Conservation (phyloP, 2,329 filamentous ascomycete species). For the Ophiostoma montium region DNA sequence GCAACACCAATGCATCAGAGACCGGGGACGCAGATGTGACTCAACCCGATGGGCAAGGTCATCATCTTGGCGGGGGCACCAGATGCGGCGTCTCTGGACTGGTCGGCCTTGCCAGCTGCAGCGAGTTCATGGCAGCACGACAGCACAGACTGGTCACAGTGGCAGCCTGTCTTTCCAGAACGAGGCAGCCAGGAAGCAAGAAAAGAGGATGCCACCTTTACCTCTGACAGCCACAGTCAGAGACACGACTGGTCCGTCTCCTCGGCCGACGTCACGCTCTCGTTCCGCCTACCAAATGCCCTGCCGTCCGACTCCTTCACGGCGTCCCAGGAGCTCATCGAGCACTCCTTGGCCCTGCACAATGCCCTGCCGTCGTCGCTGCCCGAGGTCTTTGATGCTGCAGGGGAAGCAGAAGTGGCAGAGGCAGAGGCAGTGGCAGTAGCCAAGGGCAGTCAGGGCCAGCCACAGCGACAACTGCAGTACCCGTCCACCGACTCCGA, state of each 20-base stretch:
- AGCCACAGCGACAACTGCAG: background rate
- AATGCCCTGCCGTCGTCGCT: constrained; percentile 51
- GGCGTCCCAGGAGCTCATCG: constrained; percentile 53
- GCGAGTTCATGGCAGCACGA: background rate
- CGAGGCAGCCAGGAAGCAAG: background rate
- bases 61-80: constrained; percentile 43
- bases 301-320: constrained; percentile 14
- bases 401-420: background rate
- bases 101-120: constrained; percentile 19
- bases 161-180: background rate
- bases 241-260: constrained; percentile 20
- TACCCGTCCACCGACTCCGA: background rate
- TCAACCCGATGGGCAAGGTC: constrained; percentile 13
- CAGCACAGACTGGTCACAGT: background rate
- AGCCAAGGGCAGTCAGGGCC: no score
- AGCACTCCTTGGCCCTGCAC: constrained; percentile 62
- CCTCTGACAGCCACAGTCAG: background rate
- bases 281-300: constrained; percentile 23
- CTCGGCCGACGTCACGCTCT: constrained; percentile 26
- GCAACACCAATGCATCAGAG: no score
- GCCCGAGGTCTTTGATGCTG: constrained; percentile 19
- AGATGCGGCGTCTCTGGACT: constrained; percentile 34
- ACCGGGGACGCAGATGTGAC: no score
- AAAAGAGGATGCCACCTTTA: no score
- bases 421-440: background rate